Evolutionary conservation across 164 flowering plant genomes (phyloP), one percentile per base, ranked within the genome.

Genomic region (Vitis riparia): DNA sequence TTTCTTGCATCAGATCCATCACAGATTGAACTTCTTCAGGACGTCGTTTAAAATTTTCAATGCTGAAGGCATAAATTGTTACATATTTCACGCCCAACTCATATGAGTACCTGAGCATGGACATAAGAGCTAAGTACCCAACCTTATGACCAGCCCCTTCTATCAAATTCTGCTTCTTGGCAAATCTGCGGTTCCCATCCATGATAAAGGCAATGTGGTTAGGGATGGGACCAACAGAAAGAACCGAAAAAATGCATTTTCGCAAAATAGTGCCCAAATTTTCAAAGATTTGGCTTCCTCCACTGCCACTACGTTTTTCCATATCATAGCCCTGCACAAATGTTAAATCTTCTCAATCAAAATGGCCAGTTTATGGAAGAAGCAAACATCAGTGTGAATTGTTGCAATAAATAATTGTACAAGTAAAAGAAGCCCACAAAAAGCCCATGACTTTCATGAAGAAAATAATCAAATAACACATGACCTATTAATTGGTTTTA

Each of bases 151-250:
- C 91, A 8, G 52, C 73, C 5, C 86, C 91, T 65, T 70, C 79
- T 9, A 51, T 53, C 59, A 90, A 55, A 8, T 80, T 73, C 8
- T n/a, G 32, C 44, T 76, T 79, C 59, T 75, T 86, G 3, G 89
- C 91, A 68, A 70, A 90, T 59, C 95, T 80, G 11, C 95, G 79
- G 70, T 88, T 88, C 5, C 95, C 95, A 66, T 90, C 92, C 82
- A 90, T 30, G 44, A 88, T 86, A 71, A 87, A 87, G 44, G 88
- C 89, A 48, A 87, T 68, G 68, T 88, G 95, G 14, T 62, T 67
- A 9, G 95, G 93, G 8, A 89, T 75, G 16, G 91, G 88, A 64
- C 91, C 95, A 1, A 71, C 72, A 2, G 87, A 77, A 1, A 90
- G 76, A 47, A 89, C 71, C 11, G 14, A 47, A 47, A 79, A 81